Base-by-base conservation (phyloP, 2,329 filamentous ascomycete genomes). In the Neofusicoccum laricinum region DNA sequence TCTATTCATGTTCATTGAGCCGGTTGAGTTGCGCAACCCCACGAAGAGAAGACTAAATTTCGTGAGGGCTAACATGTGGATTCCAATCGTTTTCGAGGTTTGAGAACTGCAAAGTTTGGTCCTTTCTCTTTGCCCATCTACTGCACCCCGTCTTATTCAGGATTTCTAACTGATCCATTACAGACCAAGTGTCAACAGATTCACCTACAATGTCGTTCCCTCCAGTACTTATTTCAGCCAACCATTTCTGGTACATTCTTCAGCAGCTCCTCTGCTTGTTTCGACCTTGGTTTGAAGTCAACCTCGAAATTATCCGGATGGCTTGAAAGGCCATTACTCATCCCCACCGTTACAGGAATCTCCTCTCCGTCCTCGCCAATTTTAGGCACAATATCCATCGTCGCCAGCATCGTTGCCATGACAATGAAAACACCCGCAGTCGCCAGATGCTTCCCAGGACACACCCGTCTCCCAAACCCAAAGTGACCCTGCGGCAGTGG, bases 401-500 rank as follows among this genome's bases (percentile, higher is more conserved):
- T 76, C 15, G 78, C 75, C 41, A 84, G 67, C 43, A 81, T 72
- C 0, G 72, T 76, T 0, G 76, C 77, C 40, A 81, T 69, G 1
- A 77, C 74, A 15, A 80, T 79, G 70, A 77, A 82, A 1, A 82
- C 73, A 34, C 75, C 77, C 2, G 77, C 77, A 32, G 76, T 46
- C 3, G 66, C 66, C 15, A 67, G 64, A 53, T 67, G 25, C 19
- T 53, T 19, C 3, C 66, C 64, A 19, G 65, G 67, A n/a, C 49
- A 71, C 14, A 68, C 70, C 49, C 65, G 66, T 58, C 70, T 32
- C 10, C 69, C 69, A 25, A 69, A 67, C 17, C 64, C 53, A 32
- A 71, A 83, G 40, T 80, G 79, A 1, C 80, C 82, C 17, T 71
- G 74, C 0, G 81, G 82, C 51, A 77, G 73, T 19, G 83, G 80